Percentiles rank a stretch among this genome's conserved stretches.
Conservation (phyloP, 2,329 filamentous ascomycete species). For the Beauveria brongniartii region DNA sequence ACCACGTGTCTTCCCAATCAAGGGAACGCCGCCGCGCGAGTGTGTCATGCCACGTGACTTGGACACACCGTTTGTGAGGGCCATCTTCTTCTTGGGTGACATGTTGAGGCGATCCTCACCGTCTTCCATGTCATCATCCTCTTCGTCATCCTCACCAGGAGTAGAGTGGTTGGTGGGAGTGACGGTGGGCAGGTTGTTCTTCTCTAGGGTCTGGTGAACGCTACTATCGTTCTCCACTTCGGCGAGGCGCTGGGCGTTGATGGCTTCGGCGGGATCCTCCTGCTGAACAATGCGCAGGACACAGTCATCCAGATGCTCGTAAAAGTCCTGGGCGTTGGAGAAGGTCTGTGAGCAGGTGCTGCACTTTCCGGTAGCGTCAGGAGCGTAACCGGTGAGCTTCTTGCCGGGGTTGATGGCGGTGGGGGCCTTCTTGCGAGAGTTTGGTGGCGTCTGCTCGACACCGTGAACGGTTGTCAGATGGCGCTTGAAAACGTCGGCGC, state of each 20-base stretch:
- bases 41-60: conserved; percentile 69
- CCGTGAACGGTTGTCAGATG: conserved; percentile 85
- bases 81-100: conserved; percentile 46
- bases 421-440: conserved; percentile 68
- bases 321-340: conserved; percentile 91
- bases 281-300: conserved; percentile 64
- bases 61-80: conserved; percentile 48
- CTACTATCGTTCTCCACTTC: conserved; percentile 57
- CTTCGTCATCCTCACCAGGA: conserved; percentile 45
- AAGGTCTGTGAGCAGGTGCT: conserved; percentile 90
- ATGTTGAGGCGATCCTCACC: conserved; percentile 46
- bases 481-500: conserved; percentile 91
- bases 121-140: conserved; percentile 37
- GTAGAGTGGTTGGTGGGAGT: conserved; percentile 24
- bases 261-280: conserved; percentile 60
- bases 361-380: conserved; percentile 85
- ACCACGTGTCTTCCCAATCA: conserved; percentile 51
- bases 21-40: conserved; percentile 63
- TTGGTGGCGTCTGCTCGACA: conserved; percentile 87
- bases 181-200: conserved; percentile 48
- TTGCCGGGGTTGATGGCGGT: conserved; percentile 39
- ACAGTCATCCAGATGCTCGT: conserved; percentile 85
- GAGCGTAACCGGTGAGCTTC: conserved; percentile 62
- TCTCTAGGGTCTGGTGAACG: conserved; percentile 54
- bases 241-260: conserved; percentile 59